Conservation (phyloP, 2,329 filamentous ascomycete species). For the Colletotrichum neosansevieriae region DNA sequence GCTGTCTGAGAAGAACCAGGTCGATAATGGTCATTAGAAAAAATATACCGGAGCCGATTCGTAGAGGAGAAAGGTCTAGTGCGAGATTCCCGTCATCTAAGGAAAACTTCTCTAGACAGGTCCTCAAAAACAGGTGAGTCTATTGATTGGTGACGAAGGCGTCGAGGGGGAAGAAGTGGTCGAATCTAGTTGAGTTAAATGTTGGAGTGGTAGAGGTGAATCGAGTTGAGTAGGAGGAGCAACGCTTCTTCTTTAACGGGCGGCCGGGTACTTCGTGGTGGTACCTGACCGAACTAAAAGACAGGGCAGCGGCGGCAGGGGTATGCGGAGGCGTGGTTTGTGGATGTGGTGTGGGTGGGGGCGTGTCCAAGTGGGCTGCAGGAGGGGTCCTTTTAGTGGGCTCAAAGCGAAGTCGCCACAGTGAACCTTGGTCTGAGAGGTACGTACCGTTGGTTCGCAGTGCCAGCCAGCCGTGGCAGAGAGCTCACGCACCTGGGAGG, state of each 20-base stretch:
- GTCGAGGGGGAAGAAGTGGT: not conserved
- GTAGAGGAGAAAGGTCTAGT: conserved; percentile 26
- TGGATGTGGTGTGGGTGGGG: conserved; percentile 19
- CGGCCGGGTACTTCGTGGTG: conserved; percentile 27
- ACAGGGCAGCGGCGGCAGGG: conserved; percentile 12
- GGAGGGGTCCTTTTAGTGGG: not conserved
- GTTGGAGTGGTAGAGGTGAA: not conserved
- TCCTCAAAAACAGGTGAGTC: not conserved
- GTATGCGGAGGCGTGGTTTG: conserved; percentile 30
- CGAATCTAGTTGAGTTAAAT: not conserved
- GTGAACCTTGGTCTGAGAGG: too few species aligned
- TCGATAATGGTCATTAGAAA: conserved; percentile 37
- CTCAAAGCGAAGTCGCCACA: not conserved
- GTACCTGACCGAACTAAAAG: conserved; percentile 27
- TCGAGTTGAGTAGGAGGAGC: conserved; percentile 29
- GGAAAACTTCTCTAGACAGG: conserved; percentile 16
- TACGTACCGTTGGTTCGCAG: not conserved
- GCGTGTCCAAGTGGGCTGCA: not conserved
- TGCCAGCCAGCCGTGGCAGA: too few species aligned
- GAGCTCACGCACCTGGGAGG: not conserved
- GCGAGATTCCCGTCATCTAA: conserved; percentile 30
- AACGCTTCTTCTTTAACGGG: conserved; percentile 39
- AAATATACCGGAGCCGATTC: conserved; percentile 11
- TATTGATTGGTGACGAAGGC: conserved; percentile 9
- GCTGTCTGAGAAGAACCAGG: conserved; percentile 36